A percentile compares a stretch with the other conserved stretches of the same genome.
Conservation (phyloP, 177 flowering plant genomes). For the Tripterygium wilfordii region DNA sequence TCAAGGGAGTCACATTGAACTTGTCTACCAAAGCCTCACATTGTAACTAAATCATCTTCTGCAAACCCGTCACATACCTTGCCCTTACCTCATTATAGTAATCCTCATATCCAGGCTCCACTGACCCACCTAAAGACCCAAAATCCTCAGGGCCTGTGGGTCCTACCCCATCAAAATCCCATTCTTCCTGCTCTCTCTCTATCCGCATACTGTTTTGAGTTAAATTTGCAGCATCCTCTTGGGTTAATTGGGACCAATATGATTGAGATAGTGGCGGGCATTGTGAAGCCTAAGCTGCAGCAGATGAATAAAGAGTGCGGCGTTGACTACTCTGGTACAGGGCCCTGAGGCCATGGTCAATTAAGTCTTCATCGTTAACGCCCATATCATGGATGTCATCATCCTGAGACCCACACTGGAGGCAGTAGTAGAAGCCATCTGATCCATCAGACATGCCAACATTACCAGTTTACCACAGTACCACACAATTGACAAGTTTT, state of each 20-base stretch:
- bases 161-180: conserved; percentile 31
- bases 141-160: conserved; percentile 62
- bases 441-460: too few relatives aligned
- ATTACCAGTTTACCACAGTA: too few relatives aligned
- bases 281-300: conserved; percentile 26
- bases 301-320: conserved; percentile 9
- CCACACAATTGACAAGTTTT: too few relatives aligned
- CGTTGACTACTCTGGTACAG: conserved; percentile 17
- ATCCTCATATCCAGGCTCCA: conserved; percentile 20
- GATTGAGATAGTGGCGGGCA: conserved; percentile 11
- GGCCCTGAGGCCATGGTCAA: conserved; percentile 14
- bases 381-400: conserved; percentile 54
- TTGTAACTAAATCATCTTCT: conserved; percentile 68
- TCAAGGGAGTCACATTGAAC: conserved; percentile 49
- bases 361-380: conserved; percentile 44
- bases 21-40: conserved; percentile 68
- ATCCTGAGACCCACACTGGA: conserved; percentile 43
- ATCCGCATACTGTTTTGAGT: background rate
- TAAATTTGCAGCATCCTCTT: conserved; percentile 4
- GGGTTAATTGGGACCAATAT: conserved; percentile 9
- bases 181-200: conserved; percentile 9
- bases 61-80: conserved; percentile 70
- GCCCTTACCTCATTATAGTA: conserved; percentile 42
- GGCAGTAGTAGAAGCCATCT: conserved; percentile 70
- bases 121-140: conserved; percentile 10